Evolutionary conservation across 805 yeast species (phyloP), one percentile per base, ranked within the genome.

Genomic region (Hanseniaspora guilliermondii): DNA sequence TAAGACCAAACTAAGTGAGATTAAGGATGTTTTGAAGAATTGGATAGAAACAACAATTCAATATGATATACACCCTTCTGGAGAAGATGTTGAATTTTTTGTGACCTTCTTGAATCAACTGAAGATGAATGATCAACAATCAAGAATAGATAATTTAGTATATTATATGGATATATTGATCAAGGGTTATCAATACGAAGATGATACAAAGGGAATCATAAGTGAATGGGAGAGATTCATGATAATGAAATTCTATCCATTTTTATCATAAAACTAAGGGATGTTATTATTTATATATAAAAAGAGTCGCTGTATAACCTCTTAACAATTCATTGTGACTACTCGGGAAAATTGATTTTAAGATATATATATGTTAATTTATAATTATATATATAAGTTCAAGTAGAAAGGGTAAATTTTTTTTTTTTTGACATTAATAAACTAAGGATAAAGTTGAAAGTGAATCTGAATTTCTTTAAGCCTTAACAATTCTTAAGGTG

Each of bases 401-500:
- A 30, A 30, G 33, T 2, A 30, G 33, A 30, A 30, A 14, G 33
- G 33, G 2, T 11, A 30, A 30, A 30, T 30, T n/a, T n/a, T n/a
- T n/a, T n/a, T n/a, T n/a, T n/a, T n/a, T n/a, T n/a, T 30, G 33
- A 30, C 33, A 30, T 30, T 40, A 33, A 47, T 21, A 53, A 37
- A 46, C 38, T 33, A 22, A 33, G 36, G 11, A 24, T 25, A 37
- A 17, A 17, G 6, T 37, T 37, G 30, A 12, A 24, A 44, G 17
- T 35, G 21, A 41, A 37, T 17, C n/a, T n/a, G n/a, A 9, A 33
- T 49, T 11, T 42, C 47, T 58, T 70, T 75, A 83, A 69, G 87
- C 91, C 70, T 79, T 78, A 64, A 87, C 77, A 67, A 91, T 81
- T 79, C 97, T 91, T 73, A 93, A 79, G 60, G 98, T 93, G 85